phyloP scores from a whole-genome alignment of 805 yeast species.

The Candida cerambycidarum region DNA sequence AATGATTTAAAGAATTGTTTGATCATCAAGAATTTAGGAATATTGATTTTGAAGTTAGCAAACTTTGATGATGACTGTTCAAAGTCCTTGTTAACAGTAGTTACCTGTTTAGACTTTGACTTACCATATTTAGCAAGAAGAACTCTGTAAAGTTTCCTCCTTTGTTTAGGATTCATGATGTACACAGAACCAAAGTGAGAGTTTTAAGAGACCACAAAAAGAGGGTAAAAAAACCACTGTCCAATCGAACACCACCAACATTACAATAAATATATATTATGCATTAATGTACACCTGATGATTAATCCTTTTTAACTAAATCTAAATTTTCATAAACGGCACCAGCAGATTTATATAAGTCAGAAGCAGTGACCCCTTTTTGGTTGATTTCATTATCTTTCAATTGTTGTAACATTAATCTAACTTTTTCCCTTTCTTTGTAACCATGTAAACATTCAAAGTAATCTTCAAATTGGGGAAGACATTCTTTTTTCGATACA shows the following conservation, averaged over 20 bases:
- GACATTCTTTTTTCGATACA: constrained; percentile 39
- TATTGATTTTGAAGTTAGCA: background rate
- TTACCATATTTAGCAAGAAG: background rate
- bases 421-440: constrained; percentile 46
- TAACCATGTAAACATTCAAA: constrained; percentile 47
- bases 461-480: constrained; percentile 46
- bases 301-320: constrained; percentile 25
- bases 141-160: background rate
- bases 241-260: too few relatives aligned
- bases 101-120: too few relatives aligned
- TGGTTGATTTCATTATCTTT: constrained; percentile 43
- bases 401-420: constrained; percentile 46
- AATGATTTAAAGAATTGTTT: constrained; percentile 1
- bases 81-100: background rate
- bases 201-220: background rate
- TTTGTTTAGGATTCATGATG: background rate
- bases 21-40: background rate
- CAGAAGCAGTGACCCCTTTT: constrained; percentile 42
- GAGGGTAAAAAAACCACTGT: too few relatives aligned
- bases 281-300: constrained; percentile 7
- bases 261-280: constrained; percentile 1
- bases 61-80: background rate
- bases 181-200: background rate
- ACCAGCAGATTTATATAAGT: constrained; percentile 43
- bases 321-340: constrained; percentile 44